Percentiles rank a stretch among this genome's conserved stretches.
Evolutionary conservation across 116 monocot genomes (phyloP).

Genomic region (Dioscorea cayenensis): DNA sequence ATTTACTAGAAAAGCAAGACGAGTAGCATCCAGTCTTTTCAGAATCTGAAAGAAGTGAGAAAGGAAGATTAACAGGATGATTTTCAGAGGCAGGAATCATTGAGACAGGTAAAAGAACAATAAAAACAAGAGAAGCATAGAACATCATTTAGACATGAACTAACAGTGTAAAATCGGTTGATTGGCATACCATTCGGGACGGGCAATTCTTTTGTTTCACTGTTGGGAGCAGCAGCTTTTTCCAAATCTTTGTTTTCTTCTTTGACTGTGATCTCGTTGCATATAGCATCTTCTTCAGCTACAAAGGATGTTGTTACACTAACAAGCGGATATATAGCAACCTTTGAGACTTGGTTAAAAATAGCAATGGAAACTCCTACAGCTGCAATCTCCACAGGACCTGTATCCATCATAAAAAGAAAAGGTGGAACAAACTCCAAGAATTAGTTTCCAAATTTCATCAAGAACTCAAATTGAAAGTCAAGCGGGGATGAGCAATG

Average conservation of each 20-base stretch:
- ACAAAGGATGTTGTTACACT: slow-evolving; percentile 57
- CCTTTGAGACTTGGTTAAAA: slow-evolving; percentile 48
- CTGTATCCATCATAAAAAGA: slow-evolving; percentile 4
- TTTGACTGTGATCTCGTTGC: slow-evolving; percentile 5
- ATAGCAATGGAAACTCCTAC: slow-evolving; percentile 52
- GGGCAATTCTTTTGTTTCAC: background rate
- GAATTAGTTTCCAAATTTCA: background rate
- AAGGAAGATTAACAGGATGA: background rate
- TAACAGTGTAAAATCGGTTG: no score
- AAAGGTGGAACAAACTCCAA: background rate
- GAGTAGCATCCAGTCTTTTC: background rate
- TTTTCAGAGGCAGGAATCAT: background rate
- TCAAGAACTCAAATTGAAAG: no score
- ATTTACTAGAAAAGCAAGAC: background rate
- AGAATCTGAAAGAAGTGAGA: background rate
- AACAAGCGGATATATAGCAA: slow-evolving; percentile 46
- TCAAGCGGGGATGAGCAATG: no score
- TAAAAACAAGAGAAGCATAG: no score
- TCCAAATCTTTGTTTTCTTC: background rate
- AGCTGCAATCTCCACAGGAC: slow-evolving; percentile 44
- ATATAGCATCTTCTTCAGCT: slow-evolving; percentile 43
- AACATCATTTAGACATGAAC: no score
- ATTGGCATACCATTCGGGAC: background rate
- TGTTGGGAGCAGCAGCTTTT: background rate
- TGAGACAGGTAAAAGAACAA: no score